Conservation (phyloP, 305 asterid genomes). For the Solanum aculeatissimum region DNA sequence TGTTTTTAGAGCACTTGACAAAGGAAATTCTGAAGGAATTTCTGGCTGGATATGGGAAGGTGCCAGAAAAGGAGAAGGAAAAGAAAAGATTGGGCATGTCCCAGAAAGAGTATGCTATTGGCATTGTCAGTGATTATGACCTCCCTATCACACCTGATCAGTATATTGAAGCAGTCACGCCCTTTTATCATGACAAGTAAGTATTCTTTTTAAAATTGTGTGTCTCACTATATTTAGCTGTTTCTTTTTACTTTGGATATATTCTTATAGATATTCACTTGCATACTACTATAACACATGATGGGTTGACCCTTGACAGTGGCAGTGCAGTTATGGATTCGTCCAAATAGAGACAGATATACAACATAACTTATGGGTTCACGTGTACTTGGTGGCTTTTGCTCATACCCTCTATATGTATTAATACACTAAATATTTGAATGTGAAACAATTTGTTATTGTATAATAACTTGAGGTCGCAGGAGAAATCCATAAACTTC, state of each 20-base stretch:
- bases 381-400: background rate
- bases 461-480: background rate
- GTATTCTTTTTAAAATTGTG: background rate
- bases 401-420: background rate
- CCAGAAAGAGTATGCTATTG: constrained; percentile 31
- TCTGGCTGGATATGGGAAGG: constrained; percentile 59
- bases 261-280: background rate
- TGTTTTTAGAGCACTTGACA: constrained; percentile 53
- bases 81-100: constrained; percentile 61
- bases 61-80: constrained; percentile 63
- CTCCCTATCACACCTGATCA: constrained; percentile 72
- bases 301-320: background rate
- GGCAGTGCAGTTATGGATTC: background rate
- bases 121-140: constrained; percentile 50
- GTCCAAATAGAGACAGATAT: background rate
- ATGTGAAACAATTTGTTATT: background rate
- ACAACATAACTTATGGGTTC: background rate
- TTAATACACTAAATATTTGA: background rate
- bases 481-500: background rate
- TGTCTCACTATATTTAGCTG: background rate
- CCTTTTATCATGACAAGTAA: constrained; percentile 71
- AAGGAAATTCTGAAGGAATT: constrained; percentile 53
- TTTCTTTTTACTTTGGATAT: background rate
- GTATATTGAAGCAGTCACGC: constrained; percentile 38
- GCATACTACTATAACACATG: background rate